These are phyloP conservation scores for Linum lewisii DNA, from an alignment of 345 rosid genomes.

Conservation along the genomic window DNA sequence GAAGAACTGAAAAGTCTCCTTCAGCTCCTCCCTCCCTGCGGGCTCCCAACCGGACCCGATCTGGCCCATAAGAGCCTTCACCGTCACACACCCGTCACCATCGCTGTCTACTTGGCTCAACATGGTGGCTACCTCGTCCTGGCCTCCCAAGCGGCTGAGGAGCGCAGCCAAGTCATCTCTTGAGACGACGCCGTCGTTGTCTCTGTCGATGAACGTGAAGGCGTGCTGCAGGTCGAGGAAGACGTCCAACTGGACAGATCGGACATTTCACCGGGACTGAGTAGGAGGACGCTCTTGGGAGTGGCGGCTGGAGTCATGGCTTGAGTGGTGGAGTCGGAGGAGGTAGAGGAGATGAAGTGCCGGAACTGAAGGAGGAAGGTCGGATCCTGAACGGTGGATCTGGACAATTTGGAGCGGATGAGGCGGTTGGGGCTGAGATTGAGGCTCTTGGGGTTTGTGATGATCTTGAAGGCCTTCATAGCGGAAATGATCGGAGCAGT, in stretches of 20 bases:
- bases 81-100: slow-evolving; percentile 38
- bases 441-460: slow-evolving; percentile 23
- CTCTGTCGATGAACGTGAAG: slow-evolving; percentile 43
- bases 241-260: slow-evolving; percentile 20
- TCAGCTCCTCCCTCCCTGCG: slow-evolving; percentile 50
- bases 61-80: slow-evolving; percentile 42
- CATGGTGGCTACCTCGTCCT: slow-evolving; percentile 54
- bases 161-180: slow-evolving; percentile 52
- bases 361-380: slow-evolving; percentile 48
- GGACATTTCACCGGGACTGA: slow-evolving; percentile 19
- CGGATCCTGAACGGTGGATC: slow-evolving; percentile 28
- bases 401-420: slow-evolving; percentile 38
- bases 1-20: slow-evolving; percentile 60
- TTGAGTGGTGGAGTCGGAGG: slow-evolving; percentile 39
- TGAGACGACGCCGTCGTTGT: slow-evolving; percentile 48
- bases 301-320: slow-evolving; percentile 23
- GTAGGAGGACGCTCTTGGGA: slow-evolving; percentile 59
- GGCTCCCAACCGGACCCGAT: slow-evolving; percentile 40
- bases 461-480: slow-evolving; percentile 35
- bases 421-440: slow-evolving; percentile 56
- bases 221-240: slow-evolving; percentile 36
- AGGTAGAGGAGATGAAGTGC: too few relatives aligned
- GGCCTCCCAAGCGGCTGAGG: slow-evolving; percentile 38
- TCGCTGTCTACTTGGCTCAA: slow-evolving; percentile 44
- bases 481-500: neutral